Percentiles rank a stretch among this genome's conserved stretches.
phyloP scores from a whole-genome alignment of 768 basidiomycete species.

The Mrakia gelida region DNA sequence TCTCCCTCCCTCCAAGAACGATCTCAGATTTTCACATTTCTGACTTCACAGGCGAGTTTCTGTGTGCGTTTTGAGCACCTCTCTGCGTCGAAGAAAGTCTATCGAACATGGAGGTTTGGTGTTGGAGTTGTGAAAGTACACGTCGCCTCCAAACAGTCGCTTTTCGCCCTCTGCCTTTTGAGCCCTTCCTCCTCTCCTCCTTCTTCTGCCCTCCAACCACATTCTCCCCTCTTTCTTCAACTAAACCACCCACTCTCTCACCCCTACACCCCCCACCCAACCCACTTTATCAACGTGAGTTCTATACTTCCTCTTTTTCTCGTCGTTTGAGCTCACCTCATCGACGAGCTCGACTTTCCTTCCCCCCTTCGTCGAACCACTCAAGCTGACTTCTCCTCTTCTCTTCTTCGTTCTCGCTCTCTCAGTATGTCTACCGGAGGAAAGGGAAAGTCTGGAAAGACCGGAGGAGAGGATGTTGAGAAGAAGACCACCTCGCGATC shows the following conservation, averaged over 20 bases:
- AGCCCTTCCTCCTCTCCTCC: not conserved
- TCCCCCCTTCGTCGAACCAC: not conserved
- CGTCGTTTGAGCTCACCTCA: not conserved
- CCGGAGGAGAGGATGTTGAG: slow-evolving; percentile 41
- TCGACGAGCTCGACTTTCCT: not conserved
- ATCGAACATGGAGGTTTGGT: too few relatives aligned
- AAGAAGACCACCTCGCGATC: slow-evolving; percentile 65
- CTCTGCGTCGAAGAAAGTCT: too few relatives aligned
- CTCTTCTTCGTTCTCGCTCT: not conserved
- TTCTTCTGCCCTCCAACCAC: not conserved
- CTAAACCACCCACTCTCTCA: not conserved
- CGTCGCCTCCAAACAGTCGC: not conserved
- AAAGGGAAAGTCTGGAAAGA: slow-evolving; percentile 45
- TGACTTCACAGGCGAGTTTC: too few relatives aligned
- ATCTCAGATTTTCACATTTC: too few relatives aligned
- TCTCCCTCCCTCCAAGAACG: too few relatives aligned
- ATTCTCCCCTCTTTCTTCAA: not conserved
- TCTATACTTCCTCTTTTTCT: not conserved
- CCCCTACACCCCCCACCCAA: not conserved
- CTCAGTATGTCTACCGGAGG: slow-evolving; percentile 25
- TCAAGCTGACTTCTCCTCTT: not conserved
- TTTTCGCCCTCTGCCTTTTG: too few relatives aligned
- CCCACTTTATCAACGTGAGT: slow-evolving; percentile 17
- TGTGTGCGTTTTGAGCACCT: too few relatives aligned
- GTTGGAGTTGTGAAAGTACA: not conserved